Evolutionary conservation across 768 basidiomycete species (phyloP).

Genomic region (Amylocystis lapponica): DNA sequence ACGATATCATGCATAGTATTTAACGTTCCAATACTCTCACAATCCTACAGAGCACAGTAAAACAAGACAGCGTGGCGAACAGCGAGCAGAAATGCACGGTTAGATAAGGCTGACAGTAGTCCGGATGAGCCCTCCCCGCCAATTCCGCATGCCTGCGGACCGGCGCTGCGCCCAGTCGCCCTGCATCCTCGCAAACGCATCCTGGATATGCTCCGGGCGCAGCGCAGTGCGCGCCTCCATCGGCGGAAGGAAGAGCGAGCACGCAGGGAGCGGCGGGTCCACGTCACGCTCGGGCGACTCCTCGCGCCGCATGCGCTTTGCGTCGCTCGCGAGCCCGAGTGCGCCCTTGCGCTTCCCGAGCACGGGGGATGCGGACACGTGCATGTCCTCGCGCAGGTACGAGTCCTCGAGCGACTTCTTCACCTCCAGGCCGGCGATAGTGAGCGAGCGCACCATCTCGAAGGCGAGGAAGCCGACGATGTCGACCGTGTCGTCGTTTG

Average conservation of each 20-base stretch:
- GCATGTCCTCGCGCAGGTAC: slow-evolving; percentile 50
- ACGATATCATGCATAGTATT: no score
- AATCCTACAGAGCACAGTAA: slow-evolving; percentile 16
- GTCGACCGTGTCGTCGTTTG: slow-evolving; percentile 92
- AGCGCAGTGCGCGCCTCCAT: slow-evolving; percentile 76
- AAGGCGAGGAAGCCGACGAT: slow-evolving; percentile 97
- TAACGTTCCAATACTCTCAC: no score
- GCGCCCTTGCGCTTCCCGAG: slow-evolving; percentile 66
- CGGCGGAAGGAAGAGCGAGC: slow-evolving; percentile 75
- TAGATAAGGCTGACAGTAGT: slow-evolving; percentile 77
- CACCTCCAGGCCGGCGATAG: slow-evolving; percentile 80
- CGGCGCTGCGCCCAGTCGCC: slow-evolving; percentile 76
- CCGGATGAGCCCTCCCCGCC: slow-evolving; percentile 79
- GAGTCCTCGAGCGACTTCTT: slow-evolving; percentile 76
- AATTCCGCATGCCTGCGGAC: slow-evolving; percentile 84
- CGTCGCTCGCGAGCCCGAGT: slow-evolving; percentile 29
- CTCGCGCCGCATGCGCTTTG: slow-evolving; percentile 37
- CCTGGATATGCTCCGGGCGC: slow-evolving; percentile 81
- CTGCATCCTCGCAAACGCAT: slow-evolving; percentile 89
- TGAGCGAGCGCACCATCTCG: slow-evolving; percentile 93
- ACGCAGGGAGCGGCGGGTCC: slow-evolving; percentile 61
- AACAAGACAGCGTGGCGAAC: slow-evolving; percentile 7
- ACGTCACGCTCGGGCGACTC: slow-evolving; percentile 48
- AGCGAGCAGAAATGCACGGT: slow-evolving; percentile 3
- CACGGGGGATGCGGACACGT: slow-evolving; percentile 51